Evolutionary conservation across 805 yeast species (phyloP), one percentile per base, ranked within the genome.

Genomic region (Spathaspora sp.): DNA sequence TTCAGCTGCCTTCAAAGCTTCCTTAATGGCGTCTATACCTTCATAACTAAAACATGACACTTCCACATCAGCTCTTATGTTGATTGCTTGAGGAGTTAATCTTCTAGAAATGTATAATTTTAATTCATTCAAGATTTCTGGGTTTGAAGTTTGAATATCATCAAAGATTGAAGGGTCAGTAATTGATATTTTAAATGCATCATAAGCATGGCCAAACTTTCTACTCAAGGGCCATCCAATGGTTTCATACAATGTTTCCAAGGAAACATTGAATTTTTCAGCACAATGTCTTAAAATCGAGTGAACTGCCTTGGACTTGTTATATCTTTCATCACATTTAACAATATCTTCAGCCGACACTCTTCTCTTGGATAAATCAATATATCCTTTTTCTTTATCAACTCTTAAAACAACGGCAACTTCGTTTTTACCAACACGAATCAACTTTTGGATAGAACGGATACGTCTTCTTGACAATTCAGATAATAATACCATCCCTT

Each of bases 281-380:
- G 99, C 97, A 72, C 97, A 94, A 72, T 94, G 97, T 73, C 99
- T 87, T 67, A 94, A 79, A 64, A 94, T 94, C n/a, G 97, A 91
- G 76, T 94, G 97, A 52, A 96, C 97, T 43, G 97, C 94, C 76
- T 94, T 94, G 58, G 96, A 87, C 75, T 92, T 93, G 76, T 89
- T 93, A 75, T 89, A 94, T 72, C 96, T 84, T 76, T 94, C 99
- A 75, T 94, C 99, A 79, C 98, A 94, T 73, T 90, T 90, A 64
- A 87, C 85, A 59, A 94, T 93, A 72, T 94, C 99, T 75, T 94
- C 99, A 39, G 97, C 86, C n/a, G 96, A 86, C 51, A 93, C 99
- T 70, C 97, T 86, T 82, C 98, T 92, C 73, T 94, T 94, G 52
- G 97, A 91, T 66, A 94, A 79, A 76, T 94, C 99, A 67, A 94